Base-by-base conservation (phyloP, 2,329 filamentous ascomycete genomes). In the Tolypocladium guangdongense region DNA sequence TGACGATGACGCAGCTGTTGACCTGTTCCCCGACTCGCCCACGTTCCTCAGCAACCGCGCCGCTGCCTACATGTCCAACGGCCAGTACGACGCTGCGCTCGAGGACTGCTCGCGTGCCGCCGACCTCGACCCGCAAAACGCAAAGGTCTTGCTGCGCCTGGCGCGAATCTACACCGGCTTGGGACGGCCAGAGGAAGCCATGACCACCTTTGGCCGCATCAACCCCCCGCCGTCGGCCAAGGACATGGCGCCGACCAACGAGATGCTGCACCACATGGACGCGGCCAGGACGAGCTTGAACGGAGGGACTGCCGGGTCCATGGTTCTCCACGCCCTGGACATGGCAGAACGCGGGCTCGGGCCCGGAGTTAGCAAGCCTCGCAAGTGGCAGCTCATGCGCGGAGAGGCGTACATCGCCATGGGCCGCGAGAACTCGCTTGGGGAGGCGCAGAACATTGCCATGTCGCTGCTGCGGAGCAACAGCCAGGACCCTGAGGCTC, bases 21-120 rank as follows among this genome's bases (percentile, higher is more conserved):
- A 93, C 62, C 81, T 92, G 58, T 85, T 92, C 64, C 91, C 91
- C 52, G 78, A 84, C 62, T 95, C 91, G 51, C 77, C 91, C 37
- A 95, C 90, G 47, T 97, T 95, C 71, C 81, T 95, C 59, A 92
- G 89, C 68, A 99, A 99, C 77, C 87, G 93, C 64, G 91, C 93
- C 39, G 93, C 93, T 33, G 93, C 93, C 37, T 90, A 88, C 74
- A 96, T 99, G 78, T 89, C 89, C 52, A 88, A 89, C 55, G 85
- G 85, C 61, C 83, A 86, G 64, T 96, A 86, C 67, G 74, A 80
- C 54, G 79, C 86, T 57, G 93, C 93, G 18, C 75, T 97, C 55
- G 89, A 93, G 53, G 93, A 99, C 71, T 93, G 89, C 71, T 85
- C 83, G 63, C 81, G 79, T 52, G 90, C 93, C 7, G 83, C 88